phyloP scores from a whole-genome alignment of 2,329 filamentous ascomycete genomes.

The Alternaria gaisen region DNA sequence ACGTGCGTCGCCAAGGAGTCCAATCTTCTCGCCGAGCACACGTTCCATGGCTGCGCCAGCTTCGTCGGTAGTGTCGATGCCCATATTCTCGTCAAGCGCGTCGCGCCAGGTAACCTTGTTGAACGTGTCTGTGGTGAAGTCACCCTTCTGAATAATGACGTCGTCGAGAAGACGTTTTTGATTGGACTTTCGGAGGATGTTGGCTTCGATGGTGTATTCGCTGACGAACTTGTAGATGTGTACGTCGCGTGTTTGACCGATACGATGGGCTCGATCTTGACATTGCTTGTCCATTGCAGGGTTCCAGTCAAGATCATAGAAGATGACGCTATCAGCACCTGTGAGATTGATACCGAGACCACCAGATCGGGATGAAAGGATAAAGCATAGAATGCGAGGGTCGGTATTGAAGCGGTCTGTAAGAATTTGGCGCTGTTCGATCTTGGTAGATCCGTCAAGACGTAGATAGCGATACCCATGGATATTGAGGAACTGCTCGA shows the following conservation, averaged over 20 bases:
- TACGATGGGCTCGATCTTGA: conserved; percentile 95
- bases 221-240: conserved; percentile 82
- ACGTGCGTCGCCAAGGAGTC: conserved; percentile 65
- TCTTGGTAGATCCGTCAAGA: conserved; percentile 93
- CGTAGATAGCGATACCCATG: conserved; percentile 97
- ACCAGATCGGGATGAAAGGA: conserved; percentile 91
- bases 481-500: conserved; percentile 97
- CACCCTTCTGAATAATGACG: conserved; percentile 96
- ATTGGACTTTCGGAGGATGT: conserved; percentile 94
- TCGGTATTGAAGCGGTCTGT: conserved; percentile 98
- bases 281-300: conserved; percentile 99
- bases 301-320: conserved; percentile 99
- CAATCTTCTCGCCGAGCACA: conserved; percentile 74
- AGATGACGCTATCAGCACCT: conserved; percentile 96
- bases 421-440: conserved; percentile 93
- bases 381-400: conserved; percentile 90
- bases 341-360: conserved; percentile 96
- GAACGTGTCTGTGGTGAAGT: conserved; percentile 97
- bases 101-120: conserved; percentile 77
- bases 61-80: conserved; percentile 62
- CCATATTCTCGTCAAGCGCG: conserved; percentile 64
- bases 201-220: conserved; percentile 87
- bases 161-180: conserved; percentile 99
- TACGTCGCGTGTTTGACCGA: conserved; percentile 95
- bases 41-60: conserved; percentile 86